Evolutionary conservation across 1,284 basidiomycete genomes (phyloP), one percentile per base, ranked within the genome.

Genomic region (Microbotryomycetes sp.): DNA sequence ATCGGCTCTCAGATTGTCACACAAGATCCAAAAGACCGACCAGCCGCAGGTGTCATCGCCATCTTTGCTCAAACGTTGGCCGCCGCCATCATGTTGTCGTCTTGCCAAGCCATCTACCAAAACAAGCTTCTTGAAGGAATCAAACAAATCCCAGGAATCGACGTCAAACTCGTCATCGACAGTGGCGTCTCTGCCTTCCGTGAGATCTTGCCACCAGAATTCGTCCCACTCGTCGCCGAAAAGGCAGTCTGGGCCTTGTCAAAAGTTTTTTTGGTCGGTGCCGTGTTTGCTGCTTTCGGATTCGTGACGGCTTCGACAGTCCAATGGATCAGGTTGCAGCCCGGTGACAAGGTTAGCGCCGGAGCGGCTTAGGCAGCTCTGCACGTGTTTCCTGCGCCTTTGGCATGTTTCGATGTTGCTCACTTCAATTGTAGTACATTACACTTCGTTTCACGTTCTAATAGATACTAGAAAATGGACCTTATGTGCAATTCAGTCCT

Each of bases 121-220:
- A 54, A 54, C 52, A 54, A 54, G 41, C 27, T 54, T 18, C 52
- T 41, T 41, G 21, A 54, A 23, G 7, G 27, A 15, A 54, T 54
- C 52, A 5, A 45, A 23, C 5, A 4, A 5, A 54, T 54, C 41
- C 11, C 30, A 6, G 52, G 52, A 6, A 30, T 54, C 52, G 52
- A 54, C 27, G 52, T 54, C 41, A 41, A 5, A n/a, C 30, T 41
- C 30, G 52, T 54, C 52, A 5, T 54, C 16, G 31, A 6, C 6
- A 21, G n/a, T 4, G 52, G 52, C 5, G 52, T 54, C 15, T 45
- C 31, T 4, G 16, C 31, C 9, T 54, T 54, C 52, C 52, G 52
- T 45, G 52, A 41, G 23, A 54, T 54, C 11, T 30, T 54, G 6
- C 52, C 52, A n/a, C 15, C 23, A 5, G 52, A 16, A n/a, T 45